Evolutionary conservation across 1,284 basidiomycete species (phyloP).

Genomic region (Boletus semigastroideus): DNA sequence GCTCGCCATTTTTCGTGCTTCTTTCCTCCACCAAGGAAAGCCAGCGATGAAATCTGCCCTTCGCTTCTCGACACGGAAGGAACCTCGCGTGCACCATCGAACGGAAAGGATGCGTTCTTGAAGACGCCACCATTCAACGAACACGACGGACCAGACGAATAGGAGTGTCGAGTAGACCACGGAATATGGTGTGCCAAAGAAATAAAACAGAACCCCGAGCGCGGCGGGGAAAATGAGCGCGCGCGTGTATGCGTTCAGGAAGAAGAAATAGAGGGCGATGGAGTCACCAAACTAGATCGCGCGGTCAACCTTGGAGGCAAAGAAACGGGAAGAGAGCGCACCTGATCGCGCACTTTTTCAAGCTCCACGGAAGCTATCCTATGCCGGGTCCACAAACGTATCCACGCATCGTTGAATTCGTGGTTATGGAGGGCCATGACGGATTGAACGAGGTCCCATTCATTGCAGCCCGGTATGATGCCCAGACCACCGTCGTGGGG

Average conservation of each 20-base stretch:
- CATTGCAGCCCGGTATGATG: constrained; percentile 64
- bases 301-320: constrained; percentile 1
- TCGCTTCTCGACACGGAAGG: constrained; percentile 74
- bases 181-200: constrained; percentile 70
- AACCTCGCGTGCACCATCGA: constrained; percentile 77
- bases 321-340: constrained; percentile 12
- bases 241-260: constrained; percentile 81
- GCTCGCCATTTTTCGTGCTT: constrained; percentile 72
- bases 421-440: constrained; percentile 85
- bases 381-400: constrained; percentile 32
- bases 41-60: constrained; percentile 64
- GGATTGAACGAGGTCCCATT: constrained; percentile 79
- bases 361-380: constrained; percentile 35
- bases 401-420: constrained; percentile 62
- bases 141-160: constrained; percentile 79
- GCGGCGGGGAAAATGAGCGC: constrained; percentile 69
- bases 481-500: constrained; percentile 75
- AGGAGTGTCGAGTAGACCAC: constrained; percentile 76
- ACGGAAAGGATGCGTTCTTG: constrained; percentile 79
- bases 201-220: constrained; percentile 61
- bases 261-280: constrained; percentile 90
- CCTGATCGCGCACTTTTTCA: constrained; percentile 42
- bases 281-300: constrained; percentile 74
- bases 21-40: constrained; percentile 73
- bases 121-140: constrained; percentile 89